phyloP scores from a whole-genome alignment of 2,329 filamentous ascomycete species.

The Xylariaceae sp. region DNA sequence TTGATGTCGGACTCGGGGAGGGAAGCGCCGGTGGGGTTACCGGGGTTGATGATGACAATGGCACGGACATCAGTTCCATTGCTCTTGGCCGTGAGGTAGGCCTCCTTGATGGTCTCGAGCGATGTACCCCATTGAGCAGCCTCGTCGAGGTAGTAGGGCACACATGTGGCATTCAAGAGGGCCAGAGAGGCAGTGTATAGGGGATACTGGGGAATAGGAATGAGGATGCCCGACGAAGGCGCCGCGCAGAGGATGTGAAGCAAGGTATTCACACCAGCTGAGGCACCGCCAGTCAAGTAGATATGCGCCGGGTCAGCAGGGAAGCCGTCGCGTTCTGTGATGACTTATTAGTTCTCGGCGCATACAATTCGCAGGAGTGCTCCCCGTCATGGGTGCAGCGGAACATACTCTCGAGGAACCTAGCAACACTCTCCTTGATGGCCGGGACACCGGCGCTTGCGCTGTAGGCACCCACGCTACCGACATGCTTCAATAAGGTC shows the following conservation, averaged over 20 bases:
- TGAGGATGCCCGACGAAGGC: constrained; percentile 73
- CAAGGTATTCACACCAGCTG: constrained; percentile 89
- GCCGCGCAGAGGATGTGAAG: constrained; percentile 80
- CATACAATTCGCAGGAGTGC: not conserved
- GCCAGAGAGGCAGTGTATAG: constrained; percentile 92
- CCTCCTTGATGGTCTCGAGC: constrained; percentile 65
- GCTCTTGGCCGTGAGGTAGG: constrained; percentile 67
- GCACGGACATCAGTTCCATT: constrained; percentile 82
- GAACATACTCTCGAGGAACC: constrained; percentile 77
- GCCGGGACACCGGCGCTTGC: constrained; percentile 82
- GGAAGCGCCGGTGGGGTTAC: constrained; percentile 91
- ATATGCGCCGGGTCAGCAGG: constrained; percentile 73
- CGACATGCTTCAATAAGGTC: constrained; percentile 73
- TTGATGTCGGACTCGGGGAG: constrained; percentile 74
- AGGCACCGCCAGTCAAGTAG: constrained; percentile 88
- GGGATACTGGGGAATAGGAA: constrained; percentile 96
- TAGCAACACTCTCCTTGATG: constrained; percentile 83
- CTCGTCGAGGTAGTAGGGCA: constrained; percentile 94
- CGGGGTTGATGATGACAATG: constrained; percentile 96
- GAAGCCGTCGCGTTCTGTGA: constrained; percentile 74
- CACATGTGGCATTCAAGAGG: constrained; percentile 76
- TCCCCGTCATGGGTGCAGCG: not conserved
- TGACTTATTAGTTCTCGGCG: constrained; percentile 13
- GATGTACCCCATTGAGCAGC: constrained; percentile 81
- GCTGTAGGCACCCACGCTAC: constrained; percentile 93